Base-by-base conservation (phyloP, 2,329 filamentous ascomycete genomes). In the Exophiala xenobiotica region DNA sequence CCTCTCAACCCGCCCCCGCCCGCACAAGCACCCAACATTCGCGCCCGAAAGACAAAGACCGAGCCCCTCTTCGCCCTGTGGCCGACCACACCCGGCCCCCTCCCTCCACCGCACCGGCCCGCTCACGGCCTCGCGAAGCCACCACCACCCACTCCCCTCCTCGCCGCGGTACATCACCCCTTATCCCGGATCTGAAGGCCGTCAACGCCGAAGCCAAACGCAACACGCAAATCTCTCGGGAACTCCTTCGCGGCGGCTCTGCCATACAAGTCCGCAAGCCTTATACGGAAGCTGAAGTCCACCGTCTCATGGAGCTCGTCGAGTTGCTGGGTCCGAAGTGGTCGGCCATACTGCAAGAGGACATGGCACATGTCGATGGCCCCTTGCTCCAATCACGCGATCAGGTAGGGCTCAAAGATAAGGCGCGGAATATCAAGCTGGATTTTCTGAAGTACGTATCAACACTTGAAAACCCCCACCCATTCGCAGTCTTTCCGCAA, bases 351-450 rank as follows among this genome's bases (percentile, higher is more conserved):
- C 60, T 66, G 18, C 61, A 65, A 9, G 59, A 62, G 23, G 70
- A 70, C 23, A 54, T 59, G 2, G 59, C 47, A 3, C 29, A 60
- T 46, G 40, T 67, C 42, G 65, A 66, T 26, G 62, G 65, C 8
- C 64, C 64, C 2, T 43, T 65, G 35, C 61, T 79, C 14, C 49
- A 47, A 3, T 54, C 59, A 1, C 70, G 80, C 2, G 69, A 65
- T 4, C 77, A 83, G 53, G 77, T 80, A 2, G 76, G 79, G 38
- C 54, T 82, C 6, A 80, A 79, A 58, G 77, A 80, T 56, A 75
- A 74, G 53, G 79, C 78, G 3, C 70, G 80, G 44, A 81, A 80
- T 53, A 64, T 82, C 51, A 79, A 78, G 61, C 66, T 72, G 33
- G 66, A 65, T 6, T 72, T 62, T 45, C 46, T 76, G 2, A 71